Evolutionary conservation across 345 rosid species (phyloP).

Genomic region (Garcia nutans): DNA sequence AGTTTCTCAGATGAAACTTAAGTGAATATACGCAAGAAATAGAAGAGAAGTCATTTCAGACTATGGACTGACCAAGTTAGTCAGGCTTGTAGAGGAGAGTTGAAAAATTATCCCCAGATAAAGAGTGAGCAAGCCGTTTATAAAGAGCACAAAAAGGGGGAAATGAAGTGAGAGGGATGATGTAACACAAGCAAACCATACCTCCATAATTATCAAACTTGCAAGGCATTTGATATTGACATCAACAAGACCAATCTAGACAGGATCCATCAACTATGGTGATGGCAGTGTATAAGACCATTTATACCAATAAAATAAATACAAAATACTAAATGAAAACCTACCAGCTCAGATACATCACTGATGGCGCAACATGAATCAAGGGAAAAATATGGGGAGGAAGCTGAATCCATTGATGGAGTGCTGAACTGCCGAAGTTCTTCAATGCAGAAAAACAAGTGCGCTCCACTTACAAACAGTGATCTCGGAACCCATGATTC

Average conservation of each 20-base stretch:
- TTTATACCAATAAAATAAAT: background rate
- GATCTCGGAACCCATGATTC: slow-evolving; percentile 72
- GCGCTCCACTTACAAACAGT: slow-evolving; percentile 60
- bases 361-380: slow-evolving; percentile 59
- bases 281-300: background rate
- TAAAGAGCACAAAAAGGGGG: background rate
- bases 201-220: background rate
- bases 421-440: slow-evolving; percentile 66
- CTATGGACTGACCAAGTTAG: too few relatives aligned
- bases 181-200: background rate
- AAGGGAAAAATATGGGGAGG: slow-evolving; percentile 55
- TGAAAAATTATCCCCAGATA: background rate
- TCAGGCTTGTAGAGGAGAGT: too few relatives aligned
- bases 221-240: background rate
- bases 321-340: background rate
- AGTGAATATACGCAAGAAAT: background rate
- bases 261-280: background rate
- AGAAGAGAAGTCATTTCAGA: background rate
- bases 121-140: background rate
- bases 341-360: slow-evolving; percentile 66
- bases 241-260: background rate
- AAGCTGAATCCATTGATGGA: slow-evolving; percentile 38
- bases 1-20: too few relatives aligned
- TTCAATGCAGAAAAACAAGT: slow-evolving; percentile 68
- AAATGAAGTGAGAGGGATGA: background rate